These are phyloP conservation scores for Ophiocordyceps camponoti-leonardi DNA, from an alignment of 2,329 filamentous ascomycete species.

Conservation along the genomic window DNA sequence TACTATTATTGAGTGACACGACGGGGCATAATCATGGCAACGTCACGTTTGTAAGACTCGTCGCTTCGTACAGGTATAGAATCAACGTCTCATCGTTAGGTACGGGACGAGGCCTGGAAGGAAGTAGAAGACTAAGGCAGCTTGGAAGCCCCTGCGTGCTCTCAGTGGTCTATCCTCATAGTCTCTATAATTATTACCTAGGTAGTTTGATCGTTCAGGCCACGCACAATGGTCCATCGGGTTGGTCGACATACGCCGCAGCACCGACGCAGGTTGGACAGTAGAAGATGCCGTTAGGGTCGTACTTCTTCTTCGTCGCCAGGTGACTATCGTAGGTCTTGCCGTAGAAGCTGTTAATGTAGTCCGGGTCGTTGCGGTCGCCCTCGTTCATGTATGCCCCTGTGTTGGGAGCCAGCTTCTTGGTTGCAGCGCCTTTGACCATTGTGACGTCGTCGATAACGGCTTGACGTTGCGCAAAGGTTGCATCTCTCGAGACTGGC, in stretches of 20 bases:
- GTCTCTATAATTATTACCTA: too few relatives aligned
- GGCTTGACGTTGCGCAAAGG: slow-evolving; percentile 4
- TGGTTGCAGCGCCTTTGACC: slow-evolving; percentile 12
- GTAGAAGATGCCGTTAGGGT: slow-evolving; percentile 16
- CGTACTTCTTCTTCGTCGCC: slow-evolving; percentile 15
- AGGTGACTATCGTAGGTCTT: slow-evolving; percentile 13
- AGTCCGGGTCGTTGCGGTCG: slow-evolving; percentile 16
- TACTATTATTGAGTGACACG: too few relatives aligned
- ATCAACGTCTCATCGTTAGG: too few relatives aligned
- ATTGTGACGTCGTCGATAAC: slow-evolving; percentile 11
- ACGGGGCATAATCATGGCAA: too few relatives aligned
- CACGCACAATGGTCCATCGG: slow-evolving; percentile 5
- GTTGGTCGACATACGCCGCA: slow-evolving; percentile 11
- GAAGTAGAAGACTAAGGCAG: too few relatives aligned
- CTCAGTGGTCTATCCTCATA: too few relatives aligned
- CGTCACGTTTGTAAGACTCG: too few relatives aligned
- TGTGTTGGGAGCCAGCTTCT: slow-evolving; percentile 18
- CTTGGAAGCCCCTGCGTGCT: too few relatives aligned
- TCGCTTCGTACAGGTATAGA: too few relatives aligned
- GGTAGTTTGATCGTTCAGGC: background rate
- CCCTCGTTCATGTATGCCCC: slow-evolving; percentile 27
- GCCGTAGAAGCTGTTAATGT: slow-evolving; percentile 17
- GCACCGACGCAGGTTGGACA: slow-evolving; percentile 21
- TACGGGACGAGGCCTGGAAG: too few relatives aligned
- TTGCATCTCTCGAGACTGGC: slow-evolving; percentile 5